A percentile compares a stretch with the other conserved stretches of the same genome.
Evolutionary conservation across 2,329 filamentous ascomycete genomes (phyloP).

Genomic region (Colletotrichum sp.): DNA sequence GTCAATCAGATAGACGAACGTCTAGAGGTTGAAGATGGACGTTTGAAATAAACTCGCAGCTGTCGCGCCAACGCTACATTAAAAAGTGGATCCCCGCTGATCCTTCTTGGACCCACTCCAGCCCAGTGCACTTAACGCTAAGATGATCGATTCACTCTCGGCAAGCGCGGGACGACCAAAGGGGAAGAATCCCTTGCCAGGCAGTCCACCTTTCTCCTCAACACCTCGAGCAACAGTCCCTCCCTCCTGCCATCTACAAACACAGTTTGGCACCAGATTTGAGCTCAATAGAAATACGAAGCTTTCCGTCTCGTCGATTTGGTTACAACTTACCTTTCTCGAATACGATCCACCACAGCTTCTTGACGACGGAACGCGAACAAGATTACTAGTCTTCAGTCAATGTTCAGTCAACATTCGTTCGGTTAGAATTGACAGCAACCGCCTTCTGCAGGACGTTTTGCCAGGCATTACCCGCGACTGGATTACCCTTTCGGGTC

Average conservation of each 20-base stretch:
- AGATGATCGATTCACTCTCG: background rate
- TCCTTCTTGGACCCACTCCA: background rate
- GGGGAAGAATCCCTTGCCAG: background rate
- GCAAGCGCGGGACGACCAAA: background rate
- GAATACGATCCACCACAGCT: background rate
- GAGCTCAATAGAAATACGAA: background rate
- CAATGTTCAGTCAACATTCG: background rate
- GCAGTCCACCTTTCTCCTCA: background rate
- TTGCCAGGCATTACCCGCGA: background rate
- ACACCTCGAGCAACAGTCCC: background rate
- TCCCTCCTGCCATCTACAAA: background rate
- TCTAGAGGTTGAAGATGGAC: background rate
- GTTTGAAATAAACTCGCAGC: background rate
- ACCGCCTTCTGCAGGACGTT: background rate
- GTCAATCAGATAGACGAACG: background rate
- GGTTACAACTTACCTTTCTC: background rate
- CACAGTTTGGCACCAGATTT: background rate
- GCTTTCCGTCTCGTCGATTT: background rate
- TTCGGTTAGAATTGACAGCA: background rate
- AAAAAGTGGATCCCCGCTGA: background rate
- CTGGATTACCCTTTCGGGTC: background rate
- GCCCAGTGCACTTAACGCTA: background rate
- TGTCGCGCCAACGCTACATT: background rate
- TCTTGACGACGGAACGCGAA: background rate
- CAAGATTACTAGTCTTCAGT: background rate